phyloP scores from a whole-genome alignment of 2,329 filamentous ascomycete species.

The Botrytis porri region DNA sequence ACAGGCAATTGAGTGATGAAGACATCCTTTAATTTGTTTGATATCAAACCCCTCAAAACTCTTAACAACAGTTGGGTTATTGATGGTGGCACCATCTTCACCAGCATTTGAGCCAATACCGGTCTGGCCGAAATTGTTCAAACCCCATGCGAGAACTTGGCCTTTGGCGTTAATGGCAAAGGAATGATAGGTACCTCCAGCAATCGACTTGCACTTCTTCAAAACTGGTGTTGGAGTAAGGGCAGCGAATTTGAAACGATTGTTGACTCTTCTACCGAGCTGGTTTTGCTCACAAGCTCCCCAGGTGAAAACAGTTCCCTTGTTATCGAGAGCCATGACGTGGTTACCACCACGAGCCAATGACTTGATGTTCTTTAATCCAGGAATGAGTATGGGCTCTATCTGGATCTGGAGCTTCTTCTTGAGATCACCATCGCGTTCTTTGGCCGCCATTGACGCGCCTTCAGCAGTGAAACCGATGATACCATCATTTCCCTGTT shows the following conservation, averaged over 20 bases:
- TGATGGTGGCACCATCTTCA: conserved; percentile 65
- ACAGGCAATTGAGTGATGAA: conserved; percentile 71
- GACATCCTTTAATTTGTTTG: conserved; percentile 59
- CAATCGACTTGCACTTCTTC: conserved; percentile 34
- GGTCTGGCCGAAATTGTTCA: conserved; percentile 84
- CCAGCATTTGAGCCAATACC: conserved; percentile 62
- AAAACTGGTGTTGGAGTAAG: conserved; percentile 37
- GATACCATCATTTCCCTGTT: conserved; percentile 60
- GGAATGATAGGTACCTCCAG: conserved; percentile 71
- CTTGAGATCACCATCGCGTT: neutral
- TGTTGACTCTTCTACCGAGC: conserved; percentile 51
- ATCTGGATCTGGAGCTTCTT: conserved; percentile 31
- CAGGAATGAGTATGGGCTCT: conserved; percentile 51
- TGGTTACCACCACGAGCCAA: conserved; percentile 57
- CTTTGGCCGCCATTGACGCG: neutral
- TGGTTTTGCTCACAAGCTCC: conserved; percentile 67
- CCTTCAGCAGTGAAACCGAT: conserved; percentile 47
- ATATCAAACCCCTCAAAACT: neutral
- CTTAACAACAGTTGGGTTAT: conserved; percentile 1
- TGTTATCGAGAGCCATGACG: conserved; percentile 55
- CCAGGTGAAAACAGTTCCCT: conserved; percentile 61
- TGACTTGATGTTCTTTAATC: conserved; percentile 53
- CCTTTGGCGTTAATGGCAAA: conserved; percentile 70
- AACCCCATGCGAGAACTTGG: conserved; percentile 75
- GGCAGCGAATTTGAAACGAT: conserved; percentile 30